Conservation (phyloP, 345 rosid species). For the Salix udensis region DNA sequence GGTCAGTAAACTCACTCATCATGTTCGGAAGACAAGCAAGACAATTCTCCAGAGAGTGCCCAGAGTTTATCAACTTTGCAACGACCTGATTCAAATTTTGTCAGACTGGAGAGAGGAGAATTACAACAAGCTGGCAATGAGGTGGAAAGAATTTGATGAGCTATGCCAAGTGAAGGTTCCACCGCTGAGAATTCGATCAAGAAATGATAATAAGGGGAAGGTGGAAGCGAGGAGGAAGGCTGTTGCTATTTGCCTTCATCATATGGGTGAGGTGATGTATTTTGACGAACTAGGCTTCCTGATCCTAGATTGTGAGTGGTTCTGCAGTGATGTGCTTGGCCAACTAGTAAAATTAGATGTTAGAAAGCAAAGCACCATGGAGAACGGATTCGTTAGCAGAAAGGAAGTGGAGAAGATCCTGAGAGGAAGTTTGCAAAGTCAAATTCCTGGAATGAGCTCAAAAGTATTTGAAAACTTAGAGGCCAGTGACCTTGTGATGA, state of each 20-base stretch:
- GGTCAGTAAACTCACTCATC: constrained; percentile 68
- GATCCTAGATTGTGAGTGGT: constrained; percentile 84
- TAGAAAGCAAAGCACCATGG: constrained; percentile 51
- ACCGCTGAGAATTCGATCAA: constrained; percentile 62
- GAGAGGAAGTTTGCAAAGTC: constrained; percentile 67
- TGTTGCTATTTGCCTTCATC: constrained; percentile 87
- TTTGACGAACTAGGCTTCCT: constrained; percentile 69
- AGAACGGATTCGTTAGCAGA: constrained; percentile 62
- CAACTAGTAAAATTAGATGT: constrained; percentile 69
- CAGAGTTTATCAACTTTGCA: constrained; percentile 83
- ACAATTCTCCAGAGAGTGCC: constrained; percentile 81
- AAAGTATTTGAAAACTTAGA: constrained; percentile 77
- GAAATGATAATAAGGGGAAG: constrained; percentile 56
- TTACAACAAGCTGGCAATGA: constrained; percentile 70
- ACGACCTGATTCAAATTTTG: constrained; percentile 63
- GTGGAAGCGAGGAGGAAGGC: constrained; percentile 70
- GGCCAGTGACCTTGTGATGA: constrained; percentile 54
- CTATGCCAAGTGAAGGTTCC: constrained; percentile 87
- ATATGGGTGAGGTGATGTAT: constrained; percentile 78
- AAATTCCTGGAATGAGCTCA: constrained; percentile 84
- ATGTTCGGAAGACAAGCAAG: constrained; percentile 65
- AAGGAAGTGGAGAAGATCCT: constrained; percentile 74
- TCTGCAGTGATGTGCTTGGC: constrained; percentile 74
- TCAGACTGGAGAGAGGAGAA: constrained; percentile 87
- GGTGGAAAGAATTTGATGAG: constrained; percentile 81